Evolutionary conservation across 495 filamentous ascomycete genomes (phyloP).

Genomic region (Thozetella sp.): DNA sequence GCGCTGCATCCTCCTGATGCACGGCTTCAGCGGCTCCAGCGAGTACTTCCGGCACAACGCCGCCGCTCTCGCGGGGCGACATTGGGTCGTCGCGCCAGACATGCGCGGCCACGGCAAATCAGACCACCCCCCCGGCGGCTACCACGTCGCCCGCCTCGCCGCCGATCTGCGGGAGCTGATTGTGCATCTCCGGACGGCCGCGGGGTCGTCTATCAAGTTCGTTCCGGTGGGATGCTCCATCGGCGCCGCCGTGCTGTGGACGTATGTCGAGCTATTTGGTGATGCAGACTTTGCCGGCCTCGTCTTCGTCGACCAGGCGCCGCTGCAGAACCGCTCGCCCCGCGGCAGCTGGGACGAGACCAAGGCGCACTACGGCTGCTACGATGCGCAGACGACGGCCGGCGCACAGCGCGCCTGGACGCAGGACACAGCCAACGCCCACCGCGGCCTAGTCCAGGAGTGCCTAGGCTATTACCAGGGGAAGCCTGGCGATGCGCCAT

Average conservation of each 20-base stretch:
- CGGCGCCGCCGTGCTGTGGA: slow-evolving; percentile 47
- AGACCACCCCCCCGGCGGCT: slow-evolving; percentile 31
- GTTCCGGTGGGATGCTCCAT: slow-evolving; percentile 43
- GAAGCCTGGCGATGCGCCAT: slow-evolving; percentile 8
- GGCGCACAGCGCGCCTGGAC: slow-evolving; percentile 35
- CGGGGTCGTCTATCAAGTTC: slow-evolving; percentile 6
- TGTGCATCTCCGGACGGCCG: slow-evolving; percentile 14
- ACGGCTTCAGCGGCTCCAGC: slow-evolving; percentile 48
- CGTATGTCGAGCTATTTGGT: slow-evolving; percentile 41
- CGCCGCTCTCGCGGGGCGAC: slow-evolving; percentile 12
- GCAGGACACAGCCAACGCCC: slow-evolving; percentile 17
- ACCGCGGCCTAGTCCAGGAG: slow-evolving; percentile 29
- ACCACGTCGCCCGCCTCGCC: slow-evolving; percentile 46
- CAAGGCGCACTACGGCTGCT: slow-evolving; percentile 35
- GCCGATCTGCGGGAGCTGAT: slow-evolving; percentile 38
- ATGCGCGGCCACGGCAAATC: slow-evolving; percentile 44
- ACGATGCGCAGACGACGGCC: slow-evolving; percentile 32
- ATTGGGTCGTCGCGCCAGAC: slow-evolving; percentile 43
- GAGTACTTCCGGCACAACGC: slow-evolving; percentile 42
- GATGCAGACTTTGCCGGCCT: slow-evolving; percentile 25
- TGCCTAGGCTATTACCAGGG: slow-evolving; percentile 40
- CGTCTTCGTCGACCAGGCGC: slow-evolving; percentile 49
- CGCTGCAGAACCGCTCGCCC: slow-evolving; percentile 38
- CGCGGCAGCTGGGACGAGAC: slow-evolving; percentile 22
- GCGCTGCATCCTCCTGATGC: slow-evolving; percentile 33